These are phyloP conservation scores for Solanum etuberosum DNA, from an alignment of 257 asterid genomes.

Conservation along the genomic window DNA sequence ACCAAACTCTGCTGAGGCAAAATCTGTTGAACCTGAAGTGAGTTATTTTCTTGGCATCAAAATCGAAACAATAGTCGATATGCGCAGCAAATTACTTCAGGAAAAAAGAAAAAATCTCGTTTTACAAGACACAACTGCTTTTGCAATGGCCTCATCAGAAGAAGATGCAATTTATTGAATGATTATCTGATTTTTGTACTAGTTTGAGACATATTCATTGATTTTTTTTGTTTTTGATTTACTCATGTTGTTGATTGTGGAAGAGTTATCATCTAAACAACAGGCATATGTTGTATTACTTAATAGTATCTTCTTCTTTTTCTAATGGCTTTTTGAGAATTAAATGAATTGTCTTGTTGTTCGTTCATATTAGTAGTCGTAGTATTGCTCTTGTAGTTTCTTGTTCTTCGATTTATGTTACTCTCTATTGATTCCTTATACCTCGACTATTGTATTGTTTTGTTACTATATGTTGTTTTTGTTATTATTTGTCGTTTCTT, in stretches of 20 bases:
- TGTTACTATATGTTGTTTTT: not conserved
- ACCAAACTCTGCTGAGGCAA: constrained; percentile 33
- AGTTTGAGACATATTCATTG: not conserved
- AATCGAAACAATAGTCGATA: not conserved
- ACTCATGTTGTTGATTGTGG: not conserved
- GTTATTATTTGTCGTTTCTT: no score
- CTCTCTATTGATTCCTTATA: not conserved
- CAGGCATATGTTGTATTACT: not conserved
- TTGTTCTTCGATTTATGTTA: no score
- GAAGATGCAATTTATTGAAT: not conserved
- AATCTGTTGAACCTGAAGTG: constrained; percentile 45
- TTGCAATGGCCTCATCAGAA: not conserved
- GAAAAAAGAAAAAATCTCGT: not conserved
- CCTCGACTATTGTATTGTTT: not conserved
- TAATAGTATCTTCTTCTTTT: not conserved
- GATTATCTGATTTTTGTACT: not conserved
- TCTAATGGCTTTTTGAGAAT: not conserved
- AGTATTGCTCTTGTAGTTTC: not conserved
- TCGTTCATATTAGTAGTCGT: not conserved
- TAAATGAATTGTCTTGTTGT: not conserved
- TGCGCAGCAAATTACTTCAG: not conserved
- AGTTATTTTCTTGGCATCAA: not conserved
- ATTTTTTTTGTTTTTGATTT: not conserved
- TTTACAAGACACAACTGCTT: not conserved
- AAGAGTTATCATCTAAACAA: not conserved